Evolutionary conservation across 148 eudicot species (phyloP).

Genomic region (Vaccinium vitisidaea): DNA sequence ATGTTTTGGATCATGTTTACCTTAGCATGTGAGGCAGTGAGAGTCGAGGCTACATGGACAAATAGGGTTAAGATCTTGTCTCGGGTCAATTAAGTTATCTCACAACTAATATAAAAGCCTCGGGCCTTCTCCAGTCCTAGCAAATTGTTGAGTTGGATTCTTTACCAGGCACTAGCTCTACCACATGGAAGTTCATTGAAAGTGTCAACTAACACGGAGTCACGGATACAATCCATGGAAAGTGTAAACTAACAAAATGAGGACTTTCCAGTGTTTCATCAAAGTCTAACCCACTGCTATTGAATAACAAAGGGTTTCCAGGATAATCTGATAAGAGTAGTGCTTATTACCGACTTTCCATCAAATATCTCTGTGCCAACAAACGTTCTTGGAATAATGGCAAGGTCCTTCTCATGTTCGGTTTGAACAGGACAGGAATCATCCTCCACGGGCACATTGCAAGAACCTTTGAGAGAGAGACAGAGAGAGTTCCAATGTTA

Average conservation of each 20-base stretch:
- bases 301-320: background rate
- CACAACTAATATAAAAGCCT: background rate
- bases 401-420: constrained; percentile 27
- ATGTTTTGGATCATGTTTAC: background rate
- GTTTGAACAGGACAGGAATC: constrained; percentile 20
- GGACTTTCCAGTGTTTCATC: background rate
- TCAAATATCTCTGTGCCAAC: constrained; percentile 40
- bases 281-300: background rate
- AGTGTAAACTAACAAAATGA: background rate
- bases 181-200: background rate
- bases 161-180: background rate
- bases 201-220: no score
- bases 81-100: background rate
- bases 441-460: constrained; percentile 23
- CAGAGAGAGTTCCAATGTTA: constrained; percentile 8
- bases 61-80: background rate
- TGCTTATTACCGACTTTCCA: constrained; percentile 46
- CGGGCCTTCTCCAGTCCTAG: background rate
- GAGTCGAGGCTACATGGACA: background rate
- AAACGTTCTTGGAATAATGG: constrained; percentile 39
- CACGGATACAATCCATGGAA: no score
- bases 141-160: background rate
- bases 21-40: background rate
- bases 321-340: background rate
- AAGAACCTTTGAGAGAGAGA: constrained; percentile 16